These are phyloP conservation scores for Rhodamnia argentea DNA, from an alignment of 345 rosid species.

Conservation along the genomic window DNA sequence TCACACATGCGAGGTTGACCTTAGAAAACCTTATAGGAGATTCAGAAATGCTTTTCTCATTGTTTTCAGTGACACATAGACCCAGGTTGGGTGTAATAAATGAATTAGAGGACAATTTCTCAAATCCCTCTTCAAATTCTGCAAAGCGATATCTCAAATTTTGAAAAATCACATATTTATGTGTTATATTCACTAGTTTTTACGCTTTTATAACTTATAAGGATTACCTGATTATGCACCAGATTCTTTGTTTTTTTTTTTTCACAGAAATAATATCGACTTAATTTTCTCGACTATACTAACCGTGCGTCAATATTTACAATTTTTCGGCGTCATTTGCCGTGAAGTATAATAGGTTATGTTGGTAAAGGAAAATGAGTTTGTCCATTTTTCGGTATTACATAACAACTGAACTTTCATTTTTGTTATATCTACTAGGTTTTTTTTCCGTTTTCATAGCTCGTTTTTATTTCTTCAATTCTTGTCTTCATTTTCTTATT, in stretches of 20 bases:
- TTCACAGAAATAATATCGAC: not conserved
- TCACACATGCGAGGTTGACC: not conserved
- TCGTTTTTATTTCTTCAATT: not conserved
- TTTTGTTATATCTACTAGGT: no score
- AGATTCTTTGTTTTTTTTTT: not conserved
- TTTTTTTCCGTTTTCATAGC: no score
- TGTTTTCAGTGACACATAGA: not conserved
- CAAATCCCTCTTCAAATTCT: not conserved
- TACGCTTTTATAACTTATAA: not conserved
- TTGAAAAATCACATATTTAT: not conserved
- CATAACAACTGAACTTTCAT: no score
- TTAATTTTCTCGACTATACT: not conserved
- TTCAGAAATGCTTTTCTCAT: not conserved
- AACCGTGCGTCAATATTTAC: not conserved
- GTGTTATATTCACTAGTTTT: not conserved
- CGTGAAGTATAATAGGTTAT: not conserved
- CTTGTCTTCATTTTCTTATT: not conserved
- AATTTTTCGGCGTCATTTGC: not conserved
- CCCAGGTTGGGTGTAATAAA: not conserved
- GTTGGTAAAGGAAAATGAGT: not conserved
- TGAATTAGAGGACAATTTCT: no score
- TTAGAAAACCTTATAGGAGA: not conserved
- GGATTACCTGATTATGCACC: not conserved
- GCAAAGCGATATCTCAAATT: not conserved
- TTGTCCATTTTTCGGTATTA: no score